A percentile compares a stretch with the other conserved stretches of the same genome.
Evolutionary conservation across 1,139 yeast genomes (phyloP).

Genomic region (Pichia sp.): DNA sequence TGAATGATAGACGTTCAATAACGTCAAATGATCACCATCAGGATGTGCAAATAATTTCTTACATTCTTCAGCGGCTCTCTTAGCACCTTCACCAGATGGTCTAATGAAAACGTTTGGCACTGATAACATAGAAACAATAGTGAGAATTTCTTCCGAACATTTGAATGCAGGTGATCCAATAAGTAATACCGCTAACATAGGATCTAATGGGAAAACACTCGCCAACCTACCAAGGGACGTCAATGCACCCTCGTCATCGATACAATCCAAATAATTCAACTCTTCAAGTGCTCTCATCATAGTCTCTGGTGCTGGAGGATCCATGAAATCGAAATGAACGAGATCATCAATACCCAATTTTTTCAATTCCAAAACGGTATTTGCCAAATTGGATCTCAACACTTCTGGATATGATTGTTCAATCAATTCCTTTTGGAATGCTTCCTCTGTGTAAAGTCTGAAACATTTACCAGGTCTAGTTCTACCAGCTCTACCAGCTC

Average conservation of each 20-base stretch:
- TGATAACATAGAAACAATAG: constrained; percentile 71
- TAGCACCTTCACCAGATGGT: constrained; percentile 79
- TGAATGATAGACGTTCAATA: constrained; percentile 82
- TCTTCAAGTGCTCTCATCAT: constrained; percentile 99
- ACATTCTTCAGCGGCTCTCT: constrained; percentile 88
- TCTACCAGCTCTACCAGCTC: constrained; percentile 99
- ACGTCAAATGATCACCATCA: constrained; percentile 91
- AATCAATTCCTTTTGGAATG: constrained; percentile 86
- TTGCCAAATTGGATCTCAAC: constrained; percentile 80
- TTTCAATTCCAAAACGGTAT: constrained; percentile 87
- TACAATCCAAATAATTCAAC: constrained; percentile 79
- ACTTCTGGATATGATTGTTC: constrained; percentile 97
- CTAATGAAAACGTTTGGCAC: constrained; percentile 94
- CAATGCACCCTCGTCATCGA: constrained; percentile 86
- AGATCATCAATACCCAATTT: constrained; percentile 92
- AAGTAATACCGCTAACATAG: constrained; percentile 88
- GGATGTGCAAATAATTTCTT: constrained; percentile 86
- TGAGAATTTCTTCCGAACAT: constrained; percentile 83
- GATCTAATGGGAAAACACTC: constrained; percentile 92
- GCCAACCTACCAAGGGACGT: constrained; percentile 86
- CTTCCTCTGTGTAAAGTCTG: constrained; percentile 93
- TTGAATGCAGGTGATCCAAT: constrained; percentile 79
- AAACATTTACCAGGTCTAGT: constrained; percentile 98
- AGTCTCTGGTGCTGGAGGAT: constrained; percentile 99
- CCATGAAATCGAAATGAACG: constrained; percentile 98